Evolutionary conservation across 768 basidiomycete species (phyloP).

Genomic region (Phaffia tasmanica): DNA sequence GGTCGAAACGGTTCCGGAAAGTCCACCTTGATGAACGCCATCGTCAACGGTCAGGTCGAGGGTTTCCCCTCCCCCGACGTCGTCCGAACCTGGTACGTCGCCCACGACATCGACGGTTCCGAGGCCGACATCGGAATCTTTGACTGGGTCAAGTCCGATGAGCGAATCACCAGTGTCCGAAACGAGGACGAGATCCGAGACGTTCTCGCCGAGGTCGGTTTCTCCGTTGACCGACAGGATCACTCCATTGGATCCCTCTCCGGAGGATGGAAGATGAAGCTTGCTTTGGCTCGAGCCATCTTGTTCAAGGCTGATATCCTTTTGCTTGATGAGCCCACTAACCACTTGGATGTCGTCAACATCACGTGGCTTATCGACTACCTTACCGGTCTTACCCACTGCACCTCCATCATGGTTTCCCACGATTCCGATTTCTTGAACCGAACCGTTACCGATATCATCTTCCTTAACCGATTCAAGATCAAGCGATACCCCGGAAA

Average conservation of each 20-base stretch:
- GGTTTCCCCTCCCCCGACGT: slow-evolving; percentile 96
- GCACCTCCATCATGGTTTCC: slow-evolving; percentile 96
- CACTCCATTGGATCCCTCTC: slow-evolving; percentile 80
- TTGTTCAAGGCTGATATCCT: slow-evolving; percentile 97
- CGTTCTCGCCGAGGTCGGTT: slow-evolving; percentile 82
- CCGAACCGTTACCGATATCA: slow-evolving; percentile 94
- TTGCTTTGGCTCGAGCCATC: slow-evolving; percentile 92
- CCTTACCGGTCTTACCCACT: slow-evolving; percentile 70
- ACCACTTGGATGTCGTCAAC: slow-evolving; percentile 83
- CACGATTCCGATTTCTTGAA: slow-evolving; percentile 97
- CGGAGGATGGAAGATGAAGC: slow-evolving; percentile 99
- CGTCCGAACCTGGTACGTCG: slow-evolving; percentile 98
- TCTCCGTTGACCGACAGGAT: slow-evolving; percentile 73
- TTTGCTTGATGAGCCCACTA: slow-evolving; percentile 87
- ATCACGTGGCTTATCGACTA: slow-evolving; percentile 95
- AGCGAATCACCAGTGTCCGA: slow-evolving; percentile 56
- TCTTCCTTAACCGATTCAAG: slow-evolving; percentile 98
- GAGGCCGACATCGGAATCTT: slow-evolving; percentile 85
- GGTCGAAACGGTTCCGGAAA: slow-evolving; percentile 99
- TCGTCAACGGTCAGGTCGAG: slow-evolving; percentile 62
- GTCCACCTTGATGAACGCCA: slow-evolving; percentile 39
- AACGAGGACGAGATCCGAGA: slow-evolving; percentile 57
- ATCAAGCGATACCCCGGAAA: slow-evolving; percentile 89
- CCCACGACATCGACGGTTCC: slow-evolving; percentile 95
- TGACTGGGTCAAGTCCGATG: slow-evolving; percentile 74